A percentile compares a stretch with the other conserved stretches of the same genome.
Evolutionary conservation across 2,329 filamentous ascomycete genomes (phyloP).

Genomic region (Rhexocercosporidium sp.): DNA sequence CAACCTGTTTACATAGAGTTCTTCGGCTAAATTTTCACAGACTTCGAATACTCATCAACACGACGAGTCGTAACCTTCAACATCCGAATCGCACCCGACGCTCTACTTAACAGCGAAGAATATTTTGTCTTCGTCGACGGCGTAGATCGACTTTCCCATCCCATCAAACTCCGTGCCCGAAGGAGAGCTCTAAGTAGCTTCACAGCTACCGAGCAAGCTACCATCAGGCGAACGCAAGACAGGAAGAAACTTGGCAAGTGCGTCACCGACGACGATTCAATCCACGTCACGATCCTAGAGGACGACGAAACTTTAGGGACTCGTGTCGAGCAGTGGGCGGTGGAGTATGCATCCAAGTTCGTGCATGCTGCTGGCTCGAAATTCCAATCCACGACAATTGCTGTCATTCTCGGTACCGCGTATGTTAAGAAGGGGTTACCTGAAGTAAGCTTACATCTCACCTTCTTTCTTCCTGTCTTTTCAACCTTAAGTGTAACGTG

Average conservation of each 20-base stretch:
- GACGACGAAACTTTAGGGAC: constrained; percentile 20
- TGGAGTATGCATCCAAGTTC: constrained; percentile 35
- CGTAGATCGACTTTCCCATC: constrained; percentile 30
- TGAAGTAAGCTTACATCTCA: constrained; percentile 21
- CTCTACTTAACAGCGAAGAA: neutral
- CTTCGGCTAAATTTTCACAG: constrained; percentile 12
- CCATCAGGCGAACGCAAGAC: constrained; percentile 18
- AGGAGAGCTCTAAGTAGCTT: constrained; percentile 23
- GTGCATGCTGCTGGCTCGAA: constrained; percentile 32
- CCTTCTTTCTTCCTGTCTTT: neutral
- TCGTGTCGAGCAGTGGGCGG: constrained; percentile 36
- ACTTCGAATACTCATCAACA: constrained; percentile 35
- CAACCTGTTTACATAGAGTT: neutral
- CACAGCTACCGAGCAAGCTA: constrained; percentile 15
- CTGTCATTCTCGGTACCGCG: constrained; percentile 33
- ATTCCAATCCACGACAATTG: constrained; percentile 33
- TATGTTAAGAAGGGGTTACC: constrained; percentile 36
- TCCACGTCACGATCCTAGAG: constrained; percentile 27
- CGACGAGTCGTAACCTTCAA: constrained; percentile 32
- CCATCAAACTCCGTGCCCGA: constrained; percentile 24
- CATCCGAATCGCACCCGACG: constrained; percentile 10
- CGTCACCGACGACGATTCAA: neutral
- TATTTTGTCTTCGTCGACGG: constrained; percentile 33
- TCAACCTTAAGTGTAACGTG: neutral
- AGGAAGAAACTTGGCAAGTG: neutral